A percentile compares a stretch with the other conserved stretches of the same genome.
Evolutionary conservation across 768 basidiomycete species (phyloP).

Genomic region (Boletus subcaerulescens): DNA sequence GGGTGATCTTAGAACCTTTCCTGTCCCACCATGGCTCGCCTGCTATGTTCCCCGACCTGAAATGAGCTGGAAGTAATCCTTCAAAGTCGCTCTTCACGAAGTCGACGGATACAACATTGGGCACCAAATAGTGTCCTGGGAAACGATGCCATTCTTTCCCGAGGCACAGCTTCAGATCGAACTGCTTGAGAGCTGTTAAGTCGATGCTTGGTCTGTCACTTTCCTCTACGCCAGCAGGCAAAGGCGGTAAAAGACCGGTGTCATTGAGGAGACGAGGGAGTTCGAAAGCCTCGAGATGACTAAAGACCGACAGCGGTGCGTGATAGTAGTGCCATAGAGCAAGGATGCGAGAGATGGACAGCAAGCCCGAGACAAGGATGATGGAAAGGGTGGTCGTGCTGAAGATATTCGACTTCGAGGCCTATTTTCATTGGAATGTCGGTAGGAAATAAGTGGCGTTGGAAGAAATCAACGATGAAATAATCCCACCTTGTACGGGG

Average conservation of each 20-base stretch:
- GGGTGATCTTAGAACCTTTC: conserved; percentile 58
- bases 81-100: conserved; percentile 92
- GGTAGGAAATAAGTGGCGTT: neutral
- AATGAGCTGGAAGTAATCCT: conserved; percentile 85
- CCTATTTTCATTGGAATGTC: conserved; percentile 42
- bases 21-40: conserved; percentile 35
- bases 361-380: conserved; percentile 56
- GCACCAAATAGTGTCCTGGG: conserved; percentile 86
- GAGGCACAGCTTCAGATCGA: conserved; percentile 77
- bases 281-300: conserved; percentile 71
- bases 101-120: conserved; percentile 75
- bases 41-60: conserved; percentile 37
- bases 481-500: conserved; percentile 73
- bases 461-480: neutral
- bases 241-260: conserved; percentile 58
- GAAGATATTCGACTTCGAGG: conserved; percentile 74
- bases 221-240: conserved; percentile 42
- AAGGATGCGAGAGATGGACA: conserved; percentile 78
- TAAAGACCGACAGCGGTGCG: conserved; percentile 72
- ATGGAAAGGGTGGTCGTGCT: conserved; percentile 69
- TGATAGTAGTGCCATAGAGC: conserved; percentile 91
- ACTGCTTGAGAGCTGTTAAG: conserved; percentile 60
- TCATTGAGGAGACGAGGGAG: conserved; percentile 78
- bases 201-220: conserved; percentile 52
- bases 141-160: conserved; percentile 98